These are phyloP conservation scores for Fusarium aywerte DNA, from an alignment of 2,329 filamentous ascomycete species.

Conservation along the genomic window DNA sequence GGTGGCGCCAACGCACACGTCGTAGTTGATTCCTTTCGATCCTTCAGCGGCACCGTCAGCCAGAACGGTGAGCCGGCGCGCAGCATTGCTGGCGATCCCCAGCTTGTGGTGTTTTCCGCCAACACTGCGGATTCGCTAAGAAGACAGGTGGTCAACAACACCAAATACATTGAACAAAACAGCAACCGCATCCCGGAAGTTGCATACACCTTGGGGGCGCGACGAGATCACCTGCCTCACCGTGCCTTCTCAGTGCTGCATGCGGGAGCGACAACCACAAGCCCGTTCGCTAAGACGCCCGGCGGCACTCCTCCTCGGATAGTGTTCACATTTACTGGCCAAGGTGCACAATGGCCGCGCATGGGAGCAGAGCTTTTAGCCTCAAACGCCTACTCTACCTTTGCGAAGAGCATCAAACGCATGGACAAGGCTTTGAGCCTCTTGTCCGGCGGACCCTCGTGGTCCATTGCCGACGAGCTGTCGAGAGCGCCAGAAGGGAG, in stretches of 20 bases:
- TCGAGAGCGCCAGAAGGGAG: conserved; percentile 18
- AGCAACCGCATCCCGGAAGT: conserved; percentile 1
- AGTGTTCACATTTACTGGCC: conserved; percentile 49
- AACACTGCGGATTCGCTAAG: conserved; percentile 1
- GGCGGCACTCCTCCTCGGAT: neutral
- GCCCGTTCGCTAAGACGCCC: neutral
- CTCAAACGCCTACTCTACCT: neutral
- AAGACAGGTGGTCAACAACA: conserved; percentile 2
- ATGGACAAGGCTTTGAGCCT: conserved; percentile 1
- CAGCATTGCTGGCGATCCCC: neutral
- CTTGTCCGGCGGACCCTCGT: conserved; percentile 18
- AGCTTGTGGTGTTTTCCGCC: conserved; percentile 6
- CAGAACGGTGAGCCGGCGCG: neutral
- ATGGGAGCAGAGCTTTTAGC: conserved; percentile 42
- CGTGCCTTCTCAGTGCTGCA: conserved; percentile 3
- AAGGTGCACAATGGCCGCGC: conserved; percentile 51
- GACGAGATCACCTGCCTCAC: conserved; percentile 3
- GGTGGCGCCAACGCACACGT: conserved; percentile 54
- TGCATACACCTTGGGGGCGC: conserved; percentile 3
- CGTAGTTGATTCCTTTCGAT: conserved; percentile 8
- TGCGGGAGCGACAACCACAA: conserved; percentile 2
- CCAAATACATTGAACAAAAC: conserved; percentile 1
- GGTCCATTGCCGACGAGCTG: conserved; percentile 43
- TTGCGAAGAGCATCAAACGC: neutral
- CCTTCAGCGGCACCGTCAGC: neutral